Evolutionary conservation across 164 flowering plant species (phyloP).

Genomic region (Nelumbo lutea): DNA sequence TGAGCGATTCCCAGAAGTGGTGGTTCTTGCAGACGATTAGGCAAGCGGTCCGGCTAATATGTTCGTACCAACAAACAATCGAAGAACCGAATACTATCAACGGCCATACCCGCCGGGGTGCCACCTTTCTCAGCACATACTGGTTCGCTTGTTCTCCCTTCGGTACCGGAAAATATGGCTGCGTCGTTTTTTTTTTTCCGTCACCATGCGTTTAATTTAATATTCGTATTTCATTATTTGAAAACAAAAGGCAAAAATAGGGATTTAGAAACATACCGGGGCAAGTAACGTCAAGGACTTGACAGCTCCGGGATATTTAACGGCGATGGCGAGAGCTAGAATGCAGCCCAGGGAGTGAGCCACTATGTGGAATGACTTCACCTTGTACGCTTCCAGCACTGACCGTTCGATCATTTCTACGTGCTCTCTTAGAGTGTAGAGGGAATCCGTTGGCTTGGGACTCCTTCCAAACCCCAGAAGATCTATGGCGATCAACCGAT

Average conservation of each 20-base stretch:
- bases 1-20: constrained; percentile 71
- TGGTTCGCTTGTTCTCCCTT: constrained; percentile 67
- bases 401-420: constrained; percentile 86
- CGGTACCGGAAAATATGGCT: constrained; percentile 90
- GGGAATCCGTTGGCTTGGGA: constrained; percentile 85
- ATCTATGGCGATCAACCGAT: constrained; percentile 73
- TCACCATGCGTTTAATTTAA: background rate
- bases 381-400: constrained; percentile 54
- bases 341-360: constrained; percentile 97
- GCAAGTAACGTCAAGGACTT: constrained; percentile 87
- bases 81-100: constrained; percentile 79
- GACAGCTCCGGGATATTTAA: constrained; percentile 59
- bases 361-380: constrained; percentile 87
- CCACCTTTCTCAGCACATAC: constrained; percentile 67
- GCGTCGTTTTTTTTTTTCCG: constrained; percentile 5
- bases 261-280: constrained; percentile 50
- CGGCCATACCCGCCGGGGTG: constrained; percentile 94
- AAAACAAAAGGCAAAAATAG: background rate
- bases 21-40: constrained; percentile 84
- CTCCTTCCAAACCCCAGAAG: constrained; percentile 90
- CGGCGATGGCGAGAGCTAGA: constrained; percentile 85
- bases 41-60: constrained; percentile 66
- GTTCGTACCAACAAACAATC: constrained; percentile 91
- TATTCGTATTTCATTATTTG: background rate
- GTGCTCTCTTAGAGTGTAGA: constrained; percentile 84